Conservation (phyloP, 805 yeast species). For the Metschnikowia arizonensis region DNA sequence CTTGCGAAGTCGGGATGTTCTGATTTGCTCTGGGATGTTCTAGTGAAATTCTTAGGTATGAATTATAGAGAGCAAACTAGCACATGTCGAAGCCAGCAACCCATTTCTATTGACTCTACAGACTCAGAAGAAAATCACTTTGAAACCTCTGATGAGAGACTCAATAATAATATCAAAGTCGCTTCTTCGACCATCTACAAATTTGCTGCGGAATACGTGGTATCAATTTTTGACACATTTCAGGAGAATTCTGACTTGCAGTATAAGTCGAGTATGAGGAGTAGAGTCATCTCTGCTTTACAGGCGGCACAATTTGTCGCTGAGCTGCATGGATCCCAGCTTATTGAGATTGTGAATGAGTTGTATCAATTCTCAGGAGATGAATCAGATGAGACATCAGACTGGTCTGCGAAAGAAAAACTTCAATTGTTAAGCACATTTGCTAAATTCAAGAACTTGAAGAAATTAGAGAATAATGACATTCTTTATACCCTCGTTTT, state of each 20-base stretch:
- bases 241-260: slow-evolving; percentile 5
- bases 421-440: slow-evolving; percentile 58
- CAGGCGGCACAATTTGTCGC: slow-evolving; percentile 60
- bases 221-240: neutral
- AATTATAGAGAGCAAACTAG: slow-evolving; percentile 21
- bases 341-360: slow-evolving; percentile 47
- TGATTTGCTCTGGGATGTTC: slow-evolving; percentile 52
- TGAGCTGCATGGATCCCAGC: slow-evolving; percentile 53
- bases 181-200: slow-evolving; percentile 18
- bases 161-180: slow-evolving; percentile 38
- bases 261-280: slow-evolving; percentile 47
- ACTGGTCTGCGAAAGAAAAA: slow-evolving; percentile 52
- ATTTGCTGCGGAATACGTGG: slow-evolving; percentile 27
- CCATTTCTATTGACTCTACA: slow-evolving; percentile 1
- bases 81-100: slow-evolving; percentile 12
- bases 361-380: slow-evolving; percentile 35
- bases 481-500: slow-evolving; percentile 53
- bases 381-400: slow-evolving; percentile 14
- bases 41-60: slow-evolving; percentile 31
- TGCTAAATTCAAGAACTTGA: slow-evolving; percentile 60
- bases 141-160: slow-evolving; percentile 44
- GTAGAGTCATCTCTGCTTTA: slow-evolving; percentile 56
- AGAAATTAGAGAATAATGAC: slow-evolving; percentile 47
- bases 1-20: slow-evolving; percentile 32
- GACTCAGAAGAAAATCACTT: slow-evolving; percentile 25